Evolutionary conservation across 2,329 filamentous ascomycete genomes (phyloP).

Genomic region (Aureobasidium sp.): DNA sequence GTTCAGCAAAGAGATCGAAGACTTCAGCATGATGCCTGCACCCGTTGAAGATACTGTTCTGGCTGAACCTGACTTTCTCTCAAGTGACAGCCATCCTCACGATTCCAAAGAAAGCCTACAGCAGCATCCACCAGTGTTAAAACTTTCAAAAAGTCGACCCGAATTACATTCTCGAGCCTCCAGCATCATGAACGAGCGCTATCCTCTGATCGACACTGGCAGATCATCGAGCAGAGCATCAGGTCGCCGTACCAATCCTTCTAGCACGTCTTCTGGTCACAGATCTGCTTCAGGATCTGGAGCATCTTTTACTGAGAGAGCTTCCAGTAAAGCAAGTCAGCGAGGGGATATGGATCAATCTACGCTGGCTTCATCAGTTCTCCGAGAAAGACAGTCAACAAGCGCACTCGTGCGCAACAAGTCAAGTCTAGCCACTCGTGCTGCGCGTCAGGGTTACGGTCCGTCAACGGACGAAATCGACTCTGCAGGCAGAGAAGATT

Average conservation of each 20-base stretch:
- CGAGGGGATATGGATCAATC: neutral
- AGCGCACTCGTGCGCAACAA: neutral
- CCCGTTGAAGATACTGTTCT: constrained; percentile 26
- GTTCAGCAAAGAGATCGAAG: constrained; percentile 39
- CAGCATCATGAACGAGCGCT: constrained; percentile 39
- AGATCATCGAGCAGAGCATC: constrained; percentile 22
- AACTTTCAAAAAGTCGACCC: constrained; percentile 19
- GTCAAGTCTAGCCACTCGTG: neutral
- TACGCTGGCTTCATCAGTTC: neutral
- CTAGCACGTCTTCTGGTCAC: neutral
- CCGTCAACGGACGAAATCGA: neutral
- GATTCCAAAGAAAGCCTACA: constrained; percentile 15
- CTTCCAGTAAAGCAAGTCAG: neutral
- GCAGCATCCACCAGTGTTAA: constrained; percentile 1
- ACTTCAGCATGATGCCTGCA: constrained; percentile 26
- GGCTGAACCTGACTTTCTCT: neutral
- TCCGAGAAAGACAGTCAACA: neutral
- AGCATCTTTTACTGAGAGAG: neutral
- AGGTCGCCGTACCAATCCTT: neutral
- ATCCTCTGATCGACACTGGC: constrained; percentile 33
- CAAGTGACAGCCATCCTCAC: neutral
- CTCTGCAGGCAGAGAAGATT: constrained; percentile 6
- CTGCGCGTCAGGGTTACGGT: neutral
- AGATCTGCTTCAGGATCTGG: constrained; percentile 5
- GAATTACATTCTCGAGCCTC: constrained; percentile 20